Conservation (phyloP, 192 early-diverging fungal species). For the Spinellus fusiger region DNA sequence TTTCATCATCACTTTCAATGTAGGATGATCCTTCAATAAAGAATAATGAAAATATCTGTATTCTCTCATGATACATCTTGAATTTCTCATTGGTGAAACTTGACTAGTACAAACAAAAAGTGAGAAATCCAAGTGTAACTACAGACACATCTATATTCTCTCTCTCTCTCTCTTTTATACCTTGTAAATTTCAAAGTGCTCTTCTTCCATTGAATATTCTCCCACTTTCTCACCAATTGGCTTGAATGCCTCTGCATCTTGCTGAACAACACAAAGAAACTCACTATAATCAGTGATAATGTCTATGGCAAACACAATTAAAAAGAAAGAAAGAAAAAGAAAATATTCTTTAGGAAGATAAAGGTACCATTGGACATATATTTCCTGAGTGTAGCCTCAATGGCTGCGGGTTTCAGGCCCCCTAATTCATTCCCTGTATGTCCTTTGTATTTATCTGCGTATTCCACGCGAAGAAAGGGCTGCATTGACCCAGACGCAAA, state of each 20-base stretch:
- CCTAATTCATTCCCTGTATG: not conserved
- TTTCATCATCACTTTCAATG: conserved; percentile 76
- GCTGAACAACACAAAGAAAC: conserved; percentile 58
- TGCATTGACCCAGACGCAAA: conserved; percentile 76
- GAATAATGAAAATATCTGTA: conserved; percentile 77
- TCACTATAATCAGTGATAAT: conserved; percentile 49
- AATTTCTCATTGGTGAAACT: conserved; percentile 63
- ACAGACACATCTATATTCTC: not conserved
- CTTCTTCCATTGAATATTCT: conserved; percentile 56
- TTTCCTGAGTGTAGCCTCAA: conserved; percentile 48
- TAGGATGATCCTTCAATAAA: conserved; percentile 89
- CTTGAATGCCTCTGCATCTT: conserved; percentile 58
- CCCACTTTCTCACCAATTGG: conserved; percentile 75
- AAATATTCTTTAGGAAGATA: not conserved
- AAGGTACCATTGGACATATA: conserved; percentile 50
- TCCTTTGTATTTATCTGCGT: conserved; percentile 55
- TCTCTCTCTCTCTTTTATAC: conserved; percentile 22
- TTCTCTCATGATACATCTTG: conserved; percentile 67
- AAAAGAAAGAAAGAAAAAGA: not conserved
- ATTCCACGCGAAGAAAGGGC: conserved; percentile 61
- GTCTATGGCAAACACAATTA: conserved; percentile 17
- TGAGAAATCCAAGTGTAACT: not conserved
- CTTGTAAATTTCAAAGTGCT: conserved; percentile 66
- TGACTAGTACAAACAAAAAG: conserved; percentile 18
- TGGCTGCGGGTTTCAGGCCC: conserved; percentile 52